A percentile compares a stretch with the other conserved stretches of the same genome.
Conservation (phyloP, 345 rosid genomes). For the Raphanus raphanistrum region DNA sequence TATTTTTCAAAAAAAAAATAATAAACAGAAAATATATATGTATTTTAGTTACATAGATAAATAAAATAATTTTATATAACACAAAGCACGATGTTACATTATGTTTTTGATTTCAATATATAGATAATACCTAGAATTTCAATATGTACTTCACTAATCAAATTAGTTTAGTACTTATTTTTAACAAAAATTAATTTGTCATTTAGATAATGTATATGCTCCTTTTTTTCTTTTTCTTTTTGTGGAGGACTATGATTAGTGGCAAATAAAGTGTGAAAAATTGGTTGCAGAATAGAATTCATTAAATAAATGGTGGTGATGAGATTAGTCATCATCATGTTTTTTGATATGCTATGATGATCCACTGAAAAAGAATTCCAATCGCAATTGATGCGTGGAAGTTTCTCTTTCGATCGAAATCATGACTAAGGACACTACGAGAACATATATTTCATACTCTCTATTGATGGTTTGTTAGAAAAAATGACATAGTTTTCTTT, state of each 20-base stretch:
- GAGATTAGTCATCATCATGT: constrained; percentile 39
- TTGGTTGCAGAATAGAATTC: constrained; percentile 13
- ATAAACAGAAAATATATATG: no score
- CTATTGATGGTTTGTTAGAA: constrained; percentile 19
- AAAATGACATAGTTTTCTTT: not conserved
- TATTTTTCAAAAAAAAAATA: no score
- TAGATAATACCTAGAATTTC: no score
- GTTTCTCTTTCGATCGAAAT: constrained; percentile 39
- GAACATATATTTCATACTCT: constrained; percentile 17
- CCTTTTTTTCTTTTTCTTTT: not conserved
- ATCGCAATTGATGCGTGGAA: constrained; percentile 36
- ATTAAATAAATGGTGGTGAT: constrained; percentile 30
- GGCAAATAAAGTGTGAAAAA: constrained; percentile 24
- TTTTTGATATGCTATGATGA: constrained; percentile 35
- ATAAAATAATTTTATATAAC: no score
- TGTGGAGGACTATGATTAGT: constrained; percentile 26
- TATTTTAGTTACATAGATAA: no score
- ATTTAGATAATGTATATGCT: not conserved
- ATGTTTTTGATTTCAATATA: not conserved
- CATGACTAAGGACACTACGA: constrained; percentile 19
- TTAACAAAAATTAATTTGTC: not conserved
- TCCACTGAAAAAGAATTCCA: constrained; percentile 34
- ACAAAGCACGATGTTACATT: no score
- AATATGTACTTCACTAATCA: not conserved
- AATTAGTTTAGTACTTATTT: not conserved